Evolutionary conservation across 768 basidiomycete species (phyloP).

Genomic region (Phanerochaete sordida): DNA sequence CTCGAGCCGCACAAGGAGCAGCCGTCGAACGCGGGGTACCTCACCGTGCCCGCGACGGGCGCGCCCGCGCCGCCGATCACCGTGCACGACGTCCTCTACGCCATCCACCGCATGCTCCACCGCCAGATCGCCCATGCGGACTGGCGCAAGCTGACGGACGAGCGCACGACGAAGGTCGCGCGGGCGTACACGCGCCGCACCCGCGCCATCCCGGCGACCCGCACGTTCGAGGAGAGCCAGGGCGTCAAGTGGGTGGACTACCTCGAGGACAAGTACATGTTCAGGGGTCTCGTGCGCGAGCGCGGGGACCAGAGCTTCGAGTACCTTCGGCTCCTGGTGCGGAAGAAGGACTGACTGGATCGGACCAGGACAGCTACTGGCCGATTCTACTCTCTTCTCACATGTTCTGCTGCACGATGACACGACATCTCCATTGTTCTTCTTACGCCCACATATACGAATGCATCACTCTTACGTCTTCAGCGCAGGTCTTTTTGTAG

Average conservation of each 20-base stretch:
- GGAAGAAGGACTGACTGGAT: background rate
- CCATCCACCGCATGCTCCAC: slow-evolving; percentile 44
- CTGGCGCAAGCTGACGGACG: slow-evolving; percentile 26
- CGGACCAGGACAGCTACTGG: background rate
- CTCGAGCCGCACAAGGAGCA: slow-evolving; percentile 30
- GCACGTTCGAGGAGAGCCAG: slow-evolving; percentile 29
- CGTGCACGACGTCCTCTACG: slow-evolving; percentile 54
- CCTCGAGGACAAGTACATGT: slow-evolving; percentile 27
- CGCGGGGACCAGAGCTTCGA: slow-evolving; percentile 20
- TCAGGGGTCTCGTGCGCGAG: slow-evolving; percentile 32
- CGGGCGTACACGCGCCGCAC: slow-evolving; percentile 34
- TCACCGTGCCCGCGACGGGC: slow-evolving; percentile 21
- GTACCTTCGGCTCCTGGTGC: slow-evolving; percentile 13
- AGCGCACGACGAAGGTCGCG: slow-evolving; percentile 27
- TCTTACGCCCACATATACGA: too few species aligned
- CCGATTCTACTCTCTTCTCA: background rate
- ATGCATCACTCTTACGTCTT: too few species aligned
- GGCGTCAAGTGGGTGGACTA: slow-evolving; percentile 39
- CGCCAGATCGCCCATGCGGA: slow-evolving; percentile 29
- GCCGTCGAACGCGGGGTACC: slow-evolving; percentile 17
- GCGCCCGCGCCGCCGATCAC: slow-evolving; percentile 38
- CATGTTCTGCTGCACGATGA: background rate
- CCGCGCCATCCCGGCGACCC: slow-evolving; percentile 25
- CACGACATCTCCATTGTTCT: too few species aligned
- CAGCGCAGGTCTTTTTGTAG: too few species aligned